Evolutionary conservation across 371 early-diverging fungal genomes (phyloP), one percentile per base, ranked within the genome.

Genomic region (Mortierella sp.): DNA sequence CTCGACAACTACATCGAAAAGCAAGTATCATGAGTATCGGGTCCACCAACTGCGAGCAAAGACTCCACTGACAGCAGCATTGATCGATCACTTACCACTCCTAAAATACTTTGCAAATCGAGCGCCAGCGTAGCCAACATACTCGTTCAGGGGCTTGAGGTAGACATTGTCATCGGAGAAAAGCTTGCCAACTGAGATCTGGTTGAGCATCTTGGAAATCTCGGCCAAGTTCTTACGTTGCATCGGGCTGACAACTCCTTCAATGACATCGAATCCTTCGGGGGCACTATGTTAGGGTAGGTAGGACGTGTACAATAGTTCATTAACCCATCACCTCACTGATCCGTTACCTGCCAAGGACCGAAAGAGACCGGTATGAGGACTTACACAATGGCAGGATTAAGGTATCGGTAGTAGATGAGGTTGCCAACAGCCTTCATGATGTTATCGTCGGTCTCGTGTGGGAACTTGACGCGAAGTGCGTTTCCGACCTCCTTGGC

Each of bases 191-290:
- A 92, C 93, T 8, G 95, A 92, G 45, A 98, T 93, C 68, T 95
- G 91, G 65, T 96, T 93, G 9, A 99, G 86, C 87, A 94, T 93
- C 82, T 96, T 97, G 48, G 94, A 91, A 42, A 97, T 89, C 87
- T 97, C 97, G 0, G 96, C 96, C 61, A 98, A 83, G 80, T 98
- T 98, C 81, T 95, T 96, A 65, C 98, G 90, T 81, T 98, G 96
- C 57, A 90, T 82, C 1, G 93, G 94, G 55, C 87, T 89, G 42
- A 98, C 89, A 24, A 86, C 84, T 13, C 86, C 85, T 41, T 96
- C 95, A 61, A 97, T 94, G 42, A 99, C 96, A 79, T 97, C 97
- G 71, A 95, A 96, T 16, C 92, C 91, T 74, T 98, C 98, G 19
- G 99, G 99, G 3, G 98, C 96, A 52, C 93, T 95, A 71, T 43